Conservation (phyloP, 208 protist species). For the Trypanosoma melophagium region DNA sequence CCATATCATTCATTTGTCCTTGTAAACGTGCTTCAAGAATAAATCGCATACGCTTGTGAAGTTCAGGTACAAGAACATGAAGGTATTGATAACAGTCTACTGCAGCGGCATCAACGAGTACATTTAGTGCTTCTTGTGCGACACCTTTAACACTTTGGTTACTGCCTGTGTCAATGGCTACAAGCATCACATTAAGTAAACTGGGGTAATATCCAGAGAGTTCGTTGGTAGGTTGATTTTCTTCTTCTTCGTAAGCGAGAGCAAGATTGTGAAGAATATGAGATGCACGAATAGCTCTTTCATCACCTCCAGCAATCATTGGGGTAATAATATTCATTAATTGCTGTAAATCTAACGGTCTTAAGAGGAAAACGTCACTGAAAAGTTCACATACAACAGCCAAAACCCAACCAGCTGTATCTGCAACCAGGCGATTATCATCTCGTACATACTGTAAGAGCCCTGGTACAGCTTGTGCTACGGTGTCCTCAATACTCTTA, state of each 20-base stretch:
- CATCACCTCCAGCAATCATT: slow-evolving; percentile 56
- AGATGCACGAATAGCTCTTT: slow-evolving; percentile 89
- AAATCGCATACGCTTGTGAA: slow-evolving; percentile 65
- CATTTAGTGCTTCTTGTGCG: slow-evolving; percentile 95
- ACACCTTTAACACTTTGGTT: slow-evolving; percentile 72
- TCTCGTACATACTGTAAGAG: slow-evolving; percentile 90
- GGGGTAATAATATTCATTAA: slow-evolving; percentile 69
- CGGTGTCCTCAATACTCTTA: slow-evolving; percentile 77
- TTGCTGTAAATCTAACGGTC: slow-evolving; percentile 57
- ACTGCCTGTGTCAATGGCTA: slow-evolving; percentile 69
- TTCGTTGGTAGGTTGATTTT: slow-evolving; percentile 70
- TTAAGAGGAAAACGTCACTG: slow-evolving; percentile 65
- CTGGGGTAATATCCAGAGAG: slow-evolving; percentile 88
- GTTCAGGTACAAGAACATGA: slow-evolving; percentile 61
- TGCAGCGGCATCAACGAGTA: slow-evolving; percentile 85
- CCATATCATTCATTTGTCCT: slow-evolving; percentile 43
- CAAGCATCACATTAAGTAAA: slow-evolving; percentile 61
- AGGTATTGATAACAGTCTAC: slow-evolving; percentile 66
- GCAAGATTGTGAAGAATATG: slow-evolving; percentile 94
- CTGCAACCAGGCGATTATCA: slow-evolving; percentile 78
- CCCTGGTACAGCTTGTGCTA: slow-evolving; percentile 85
- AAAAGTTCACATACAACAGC: slow-evolving; percentile 93
- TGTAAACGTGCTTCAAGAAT: slow-evolving; percentile 44
- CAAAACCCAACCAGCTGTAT: slow-evolving; percentile 95
- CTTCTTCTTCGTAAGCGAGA: slow-evolving; percentile 78